Base-by-base conservation (phyloP, 306 rosid genomes). In the Sicyos baderoa region DNA sequence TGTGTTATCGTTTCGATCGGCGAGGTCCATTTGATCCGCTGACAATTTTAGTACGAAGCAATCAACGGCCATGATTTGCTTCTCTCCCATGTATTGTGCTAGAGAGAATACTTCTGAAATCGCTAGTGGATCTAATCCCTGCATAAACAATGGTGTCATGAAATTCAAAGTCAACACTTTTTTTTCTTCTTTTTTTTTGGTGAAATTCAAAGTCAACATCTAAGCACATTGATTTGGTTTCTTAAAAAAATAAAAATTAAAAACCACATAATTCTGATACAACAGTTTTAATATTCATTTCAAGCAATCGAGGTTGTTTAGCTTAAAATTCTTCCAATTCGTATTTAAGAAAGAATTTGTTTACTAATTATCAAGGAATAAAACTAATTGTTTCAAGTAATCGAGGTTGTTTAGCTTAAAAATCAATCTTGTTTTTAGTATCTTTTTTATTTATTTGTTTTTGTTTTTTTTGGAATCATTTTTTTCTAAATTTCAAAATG, bases 101-200 rank as follows among this genome's bases (percentile, higher is more conserved):
- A 77, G 78, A 51, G 86, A 73, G 80, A 93, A 93, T 5, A 86
- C 87, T 18, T 84, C 79, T 40, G 98, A 81, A 62, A 90, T 84
- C 40, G 96, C 88, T 81, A 89, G 35, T 9, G 98, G 97, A 75
- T 93, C 98, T 29, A 93, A 78, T 55, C 98, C 98, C 98, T 93
- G 55, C 73, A 37, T 37, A 29, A 29, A 29, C 35, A 29, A 29
- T 29, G 35, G 35, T 3, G 35, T 29, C 2, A 29, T 29, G 35
- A 2, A 29, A 29, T 29, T 29, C 35, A 29, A 29, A 29, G 35
- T 29, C 35, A 29, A 3, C 35, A n/a, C 35, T 29, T 29, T 29
- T 29, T 29, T n/a, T n/a, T n/a, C n/a, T n/a, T n/a, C n/a, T n/a
- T n/a, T n/a, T n/a, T n/a, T n/a, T n/a, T n/a, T n/a, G n/a, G n/a